Percentiles rank a stretch among this genome's conserved stretches.
These are phyloP conservation scores for Seiridium unicorne DNA, from an alignment of 2,329 filamentous ascomycete genomes.

Conservation along the genomic window DNA sequence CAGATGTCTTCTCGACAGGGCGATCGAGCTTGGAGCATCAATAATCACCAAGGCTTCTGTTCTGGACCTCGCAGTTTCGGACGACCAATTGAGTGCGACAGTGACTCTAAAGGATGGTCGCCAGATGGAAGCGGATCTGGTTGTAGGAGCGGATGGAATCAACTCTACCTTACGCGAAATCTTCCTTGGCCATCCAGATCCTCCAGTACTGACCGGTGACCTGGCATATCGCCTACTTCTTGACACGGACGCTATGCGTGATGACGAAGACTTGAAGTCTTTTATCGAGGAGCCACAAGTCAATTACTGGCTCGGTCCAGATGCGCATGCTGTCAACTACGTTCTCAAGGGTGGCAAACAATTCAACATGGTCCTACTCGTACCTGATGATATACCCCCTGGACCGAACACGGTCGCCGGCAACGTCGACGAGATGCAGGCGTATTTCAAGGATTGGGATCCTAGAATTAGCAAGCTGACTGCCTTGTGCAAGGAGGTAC, in stretches of 20 bases:
- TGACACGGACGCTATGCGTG: slow-evolving; percentile 40
- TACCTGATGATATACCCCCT: slow-evolving; percentile 47
- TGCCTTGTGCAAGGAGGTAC: slow-evolving; percentile 53
- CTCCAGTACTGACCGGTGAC: slow-evolving; percentile 47
- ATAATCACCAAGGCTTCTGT: slow-evolving; percentile 44
- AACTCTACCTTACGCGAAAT: slow-evolving; percentile 41
- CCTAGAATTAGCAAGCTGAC: slow-evolving; percentile 55
- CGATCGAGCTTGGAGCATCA: slow-evolving; percentile 43
- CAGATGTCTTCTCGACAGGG: slow-evolving; percentile 39
- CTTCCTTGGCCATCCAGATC: slow-evolving; percentile 40
- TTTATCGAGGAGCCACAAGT: slow-evolving; percentile 47
- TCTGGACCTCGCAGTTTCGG: slow-evolving; percentile 34
- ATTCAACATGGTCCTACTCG: slow-evolving; percentile 50
- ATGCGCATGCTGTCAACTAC: slow-evolving; percentile 52
- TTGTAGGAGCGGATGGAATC: slow-evolving; percentile 48
- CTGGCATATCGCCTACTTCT: slow-evolving; percentile 48
- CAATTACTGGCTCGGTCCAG: slow-evolving; percentile 51
- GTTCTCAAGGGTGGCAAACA: slow-evolving; percentile 44
- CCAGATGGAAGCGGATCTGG: slow-evolving; percentile 36
- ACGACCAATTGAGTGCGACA: slow-evolving; percentile 30
- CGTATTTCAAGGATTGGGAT: slow-evolving; percentile 57
- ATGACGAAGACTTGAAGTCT: slow-evolving; percentile 41
- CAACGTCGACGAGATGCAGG: slow-evolving; percentile 36
- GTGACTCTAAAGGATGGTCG: slow-evolving; percentile 37
- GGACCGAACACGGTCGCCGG: slow-evolving; percentile 34